phyloP scores from a whole-genome alignment of 306 rosid genomes.

The Lotus japonicus region DNA sequence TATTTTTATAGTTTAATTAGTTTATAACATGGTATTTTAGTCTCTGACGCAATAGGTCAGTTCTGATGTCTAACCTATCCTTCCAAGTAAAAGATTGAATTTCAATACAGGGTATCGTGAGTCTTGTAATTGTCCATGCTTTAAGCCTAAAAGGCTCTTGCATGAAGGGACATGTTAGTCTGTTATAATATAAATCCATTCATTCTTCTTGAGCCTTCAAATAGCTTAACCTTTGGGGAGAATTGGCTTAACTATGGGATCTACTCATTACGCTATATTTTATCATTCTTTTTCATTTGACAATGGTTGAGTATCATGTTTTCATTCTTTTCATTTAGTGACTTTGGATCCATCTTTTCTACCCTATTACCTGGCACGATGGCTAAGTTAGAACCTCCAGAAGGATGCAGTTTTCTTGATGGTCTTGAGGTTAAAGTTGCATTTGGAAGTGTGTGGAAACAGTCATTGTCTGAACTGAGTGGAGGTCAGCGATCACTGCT shows the following conservation, averaged over 20 bases:
- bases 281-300: background rate
- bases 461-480: slow-evolving; percentile 91
- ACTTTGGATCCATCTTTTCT: slow-evolving; percentile 94
- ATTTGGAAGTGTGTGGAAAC: slow-evolving; percentile 97
- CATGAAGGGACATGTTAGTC: background rate
- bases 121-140: background rate
- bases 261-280: background rate
- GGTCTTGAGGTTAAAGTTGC: slow-evolving; percentile 99
- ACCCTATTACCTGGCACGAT: slow-evolving; percentile 88
- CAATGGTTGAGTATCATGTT: background rate
- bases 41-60: background rate
- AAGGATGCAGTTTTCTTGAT: slow-evolving; percentile 87
- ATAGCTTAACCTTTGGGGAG: background rate
- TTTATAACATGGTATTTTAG: background rate
- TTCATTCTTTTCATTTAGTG: slow-evolving; percentile 42
- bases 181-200: background rate
- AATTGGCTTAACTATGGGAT: background rate
- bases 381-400: slow-evolving; percentile 96
- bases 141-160: background rate
- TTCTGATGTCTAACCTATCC: background rate
- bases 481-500: slow-evolving; percentile 98
- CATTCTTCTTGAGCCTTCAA: background rate
- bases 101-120: background rate
- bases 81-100: background rate
- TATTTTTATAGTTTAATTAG: background rate